Evolutionary conservation across 1,284 basidiomycete species (phyloP).

Genomic region (Apiotrichum akiyoshidainum): DNA sequence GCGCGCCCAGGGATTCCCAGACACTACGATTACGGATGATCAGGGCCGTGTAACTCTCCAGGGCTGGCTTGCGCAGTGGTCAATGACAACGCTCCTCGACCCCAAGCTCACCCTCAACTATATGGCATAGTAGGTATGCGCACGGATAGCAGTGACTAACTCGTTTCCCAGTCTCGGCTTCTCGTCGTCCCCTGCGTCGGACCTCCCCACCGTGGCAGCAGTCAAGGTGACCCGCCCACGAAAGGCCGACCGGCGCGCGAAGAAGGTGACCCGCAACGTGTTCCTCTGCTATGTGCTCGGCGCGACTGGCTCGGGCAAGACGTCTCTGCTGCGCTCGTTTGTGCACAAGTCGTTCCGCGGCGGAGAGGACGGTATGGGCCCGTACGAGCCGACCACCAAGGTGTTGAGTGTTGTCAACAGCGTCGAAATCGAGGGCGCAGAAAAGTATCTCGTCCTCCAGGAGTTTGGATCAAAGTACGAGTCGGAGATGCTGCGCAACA

Average conservation of each 20-base stretch:
- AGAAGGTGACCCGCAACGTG: constrained; percentile 81
- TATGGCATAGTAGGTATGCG: constrained; percentile 70
- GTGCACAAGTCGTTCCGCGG: constrained; percentile 67
- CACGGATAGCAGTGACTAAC: constrained; percentile 21
- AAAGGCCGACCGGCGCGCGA: constrained; percentile 80
- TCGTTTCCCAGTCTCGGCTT: constrained; percentile 43
- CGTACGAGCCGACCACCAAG: constrained; percentile 83
- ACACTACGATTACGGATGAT: constrained; percentile 86
- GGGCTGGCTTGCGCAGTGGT: constrained; percentile 98
- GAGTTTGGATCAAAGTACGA: constrained; percentile 97
- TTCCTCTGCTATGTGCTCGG: constrained; percentile 92
- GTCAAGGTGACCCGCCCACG: constrained; percentile 75
- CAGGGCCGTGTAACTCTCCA: constrained; percentile 87
- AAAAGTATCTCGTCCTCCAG: constrained; percentile 94
- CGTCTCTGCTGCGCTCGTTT: constrained; percentile 77
- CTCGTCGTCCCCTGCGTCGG: constrained; percentile 50
- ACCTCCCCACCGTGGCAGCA: constrained; percentile 63
- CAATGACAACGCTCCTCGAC: constrained; percentile 94
- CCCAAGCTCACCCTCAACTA: constrained; percentile 88
- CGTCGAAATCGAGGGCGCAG: constrained; percentile 88
- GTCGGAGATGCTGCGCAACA: constrained; percentile 79
- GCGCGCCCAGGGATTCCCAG: constrained; percentile 78
- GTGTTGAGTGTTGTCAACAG: constrained; percentile 89
- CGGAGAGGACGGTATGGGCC: constrained; percentile 35
- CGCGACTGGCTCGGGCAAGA: constrained; percentile 94